Conservation (phyloP, 208 protist species). For the Leptomonas pyrrhocoris region DNA sequence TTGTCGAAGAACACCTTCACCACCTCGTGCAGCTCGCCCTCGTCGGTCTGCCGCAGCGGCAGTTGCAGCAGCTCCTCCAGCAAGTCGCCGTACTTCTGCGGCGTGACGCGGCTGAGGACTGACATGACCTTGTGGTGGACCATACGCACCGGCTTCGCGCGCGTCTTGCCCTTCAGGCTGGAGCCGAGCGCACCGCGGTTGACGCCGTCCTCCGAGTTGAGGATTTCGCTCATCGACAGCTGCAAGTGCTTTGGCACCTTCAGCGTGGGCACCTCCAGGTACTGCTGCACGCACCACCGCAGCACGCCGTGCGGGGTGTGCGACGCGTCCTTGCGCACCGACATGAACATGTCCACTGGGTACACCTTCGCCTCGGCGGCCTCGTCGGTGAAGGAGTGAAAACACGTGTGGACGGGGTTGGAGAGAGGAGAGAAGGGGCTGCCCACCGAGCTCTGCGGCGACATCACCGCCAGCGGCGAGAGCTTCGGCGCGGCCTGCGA, state of each 20-base stretch:
- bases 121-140: conserved; percentile 89
- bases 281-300: conserved; percentile 75
- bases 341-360: conserved; percentile 83
- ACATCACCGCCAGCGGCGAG: conserved; percentile 23
- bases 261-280: conserved; percentile 69
- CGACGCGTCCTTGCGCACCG: conserved; percentile 72
- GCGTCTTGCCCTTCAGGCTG: conserved; percentile 49
- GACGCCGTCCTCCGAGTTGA: conserved; percentile 51
- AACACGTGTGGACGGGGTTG: conserved; percentile 53
- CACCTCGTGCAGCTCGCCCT: conserved; percentile 82
- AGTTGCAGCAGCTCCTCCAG: conserved; percentile 75
- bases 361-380: conserved; percentile 61
- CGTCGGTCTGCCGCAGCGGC: conserved; percentile 75
- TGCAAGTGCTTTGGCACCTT: conserved; percentile 84
- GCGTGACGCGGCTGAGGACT: conserved; percentile 84
- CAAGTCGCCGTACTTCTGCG: conserved; percentile 78
- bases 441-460: conserved; percentile 28
- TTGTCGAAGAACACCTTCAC: conserved; percentile 89
- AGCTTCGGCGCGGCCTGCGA: conserved; percentile 26
- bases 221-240: conserved; percentile 68
- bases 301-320: conserved; percentile 88
- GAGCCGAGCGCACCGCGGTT: conserved; percentile 67
- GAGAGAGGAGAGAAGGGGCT: conserved; percentile 66
- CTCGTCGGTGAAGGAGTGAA: conserved; percentile 65
- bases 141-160: conserved; percentile 64